Conservation (phyloP, 1,139 yeast species). For the Pichia sp. region DNA sequence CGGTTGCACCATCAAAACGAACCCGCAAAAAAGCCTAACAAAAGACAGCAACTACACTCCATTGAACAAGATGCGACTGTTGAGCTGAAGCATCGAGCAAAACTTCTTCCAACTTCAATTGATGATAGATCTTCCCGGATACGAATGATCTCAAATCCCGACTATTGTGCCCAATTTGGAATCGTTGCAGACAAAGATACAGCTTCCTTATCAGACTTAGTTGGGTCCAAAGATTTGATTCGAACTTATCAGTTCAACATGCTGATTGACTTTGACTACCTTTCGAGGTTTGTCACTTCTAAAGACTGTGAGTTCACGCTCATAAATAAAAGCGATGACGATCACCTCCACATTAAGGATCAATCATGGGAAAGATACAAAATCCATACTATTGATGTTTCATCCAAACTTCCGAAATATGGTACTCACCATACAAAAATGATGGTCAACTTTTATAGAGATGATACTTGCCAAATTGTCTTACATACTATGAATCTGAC, state of each 20-base stretch:
- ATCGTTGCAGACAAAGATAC: conserved; percentile 26
- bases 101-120: neutral
- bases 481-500: conserved; percentile 60
- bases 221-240: conserved; percentile 35
- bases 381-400: conserved; percentile 25
- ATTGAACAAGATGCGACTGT: neutral
- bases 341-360: conserved; percentile 21
- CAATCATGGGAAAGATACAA: conserved; percentile 20
- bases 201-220: conserved; percentile 30
- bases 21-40: neutral
- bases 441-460: conserved; percentile 53
- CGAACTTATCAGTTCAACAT: conserved; percentile 50
- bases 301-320: conserved; percentile 14
- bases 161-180: conserved; percentile 21
- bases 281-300: conserved; percentile 33
- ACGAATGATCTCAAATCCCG: conserved; percentile 24
- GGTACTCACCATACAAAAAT: conserved; percentile 62
- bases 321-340: conserved; percentile 18
- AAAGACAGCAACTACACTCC: neutral
- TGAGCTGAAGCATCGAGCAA: neutral
- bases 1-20: conserved; percentile 13
- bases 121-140: conserved; percentile 23
- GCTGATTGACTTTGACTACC: conserved; percentile 40
- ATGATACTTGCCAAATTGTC: conserved; percentile 44
- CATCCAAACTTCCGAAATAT: conserved; percentile 29